Evolutionary conservation across 2,329 filamentous ascomycete species (phyloP).

Genomic region (Aspergillus vadensis): DNA sequence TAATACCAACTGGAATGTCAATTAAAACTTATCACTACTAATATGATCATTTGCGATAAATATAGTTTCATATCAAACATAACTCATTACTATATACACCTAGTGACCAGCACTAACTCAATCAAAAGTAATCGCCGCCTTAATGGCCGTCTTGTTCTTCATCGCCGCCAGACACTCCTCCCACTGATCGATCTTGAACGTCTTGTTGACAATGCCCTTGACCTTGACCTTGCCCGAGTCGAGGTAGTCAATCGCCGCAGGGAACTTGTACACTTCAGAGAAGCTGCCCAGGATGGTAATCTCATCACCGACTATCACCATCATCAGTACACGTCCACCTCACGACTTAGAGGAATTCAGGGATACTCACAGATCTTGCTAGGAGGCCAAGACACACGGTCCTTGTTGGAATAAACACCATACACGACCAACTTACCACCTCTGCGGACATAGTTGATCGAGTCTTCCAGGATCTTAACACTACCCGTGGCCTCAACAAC

Average conservation of each 20-base stretch:
- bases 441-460: constrained; percentile 70
- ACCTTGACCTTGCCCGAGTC: constrained; percentile 50
- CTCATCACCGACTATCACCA: constrained; percentile 53
- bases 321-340: constrained; percentile 14
- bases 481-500: constrained; percentile 72
- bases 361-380: constrained; percentile 64
- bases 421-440: constrained; percentile 73
- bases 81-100: constrained; percentile 10
- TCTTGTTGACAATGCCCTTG: constrained; percentile 71
- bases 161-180: constrained; percentile 70
- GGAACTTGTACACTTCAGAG: constrained; percentile 74
- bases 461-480: constrained; percentile 67
- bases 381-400: constrained; percentile 68
- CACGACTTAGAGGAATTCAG: neutral
- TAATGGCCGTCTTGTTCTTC: constrained; percentile 72
- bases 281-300: constrained; percentile 74
- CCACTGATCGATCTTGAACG: constrained; percentile 72
- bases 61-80: neutral
- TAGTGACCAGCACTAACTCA: constrained; percentile 32
- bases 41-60: neutral
- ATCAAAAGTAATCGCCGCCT: constrained; percentile 72
- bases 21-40: too few relatives aligned
- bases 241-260: constrained; percentile 57
- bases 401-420: constrained; percentile 66
- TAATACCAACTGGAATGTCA: too few relatives aligned